Evolutionary conservation across 257 asterid genomes (phyloP).

Genomic region (Solanum arcanum): DNA sequence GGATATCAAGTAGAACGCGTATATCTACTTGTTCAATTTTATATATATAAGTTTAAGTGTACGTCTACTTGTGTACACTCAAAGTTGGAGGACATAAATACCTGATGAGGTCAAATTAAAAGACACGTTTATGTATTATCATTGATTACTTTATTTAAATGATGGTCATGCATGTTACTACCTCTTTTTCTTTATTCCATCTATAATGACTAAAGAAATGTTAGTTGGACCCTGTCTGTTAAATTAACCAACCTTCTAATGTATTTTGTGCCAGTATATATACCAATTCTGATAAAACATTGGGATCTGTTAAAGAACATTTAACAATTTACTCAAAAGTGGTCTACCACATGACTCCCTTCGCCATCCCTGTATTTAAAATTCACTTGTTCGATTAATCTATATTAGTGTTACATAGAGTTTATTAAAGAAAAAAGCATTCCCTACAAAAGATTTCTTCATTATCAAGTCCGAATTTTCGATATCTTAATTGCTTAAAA

Average conservation of each 20-base stretch:
- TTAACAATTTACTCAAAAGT: not conserved
- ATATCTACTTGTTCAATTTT: too few relatives aligned
- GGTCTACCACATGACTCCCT: not conserved
- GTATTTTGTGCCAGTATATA: not conserved
- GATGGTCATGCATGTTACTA: not conserved
- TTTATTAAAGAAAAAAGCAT: too few relatives aligned
- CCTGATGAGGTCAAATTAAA: not conserved
- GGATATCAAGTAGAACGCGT: not conserved
- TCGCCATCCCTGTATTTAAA: not conserved
- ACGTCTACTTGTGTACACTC: not conserved
- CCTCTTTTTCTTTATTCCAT: not conserved
- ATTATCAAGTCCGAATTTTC: accelerated
- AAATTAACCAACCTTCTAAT: not conserved
- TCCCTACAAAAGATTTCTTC: too few relatives aligned
- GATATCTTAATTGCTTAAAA: not conserved
- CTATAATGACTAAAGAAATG: not conserved
- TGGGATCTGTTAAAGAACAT: not conserved
- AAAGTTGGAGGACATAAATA: too few relatives aligned
- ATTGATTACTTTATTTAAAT: not conserved
- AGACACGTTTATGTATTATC: not conserved
- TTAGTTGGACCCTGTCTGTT: not conserved
- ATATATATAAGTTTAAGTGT: too few relatives aligned
- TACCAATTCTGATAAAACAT: not conserved
- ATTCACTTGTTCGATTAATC: not conserved
- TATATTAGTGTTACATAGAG: not conserved